Base-by-base conservation (phyloP, 352 stramenopile species). In the Paralagenidium karlingii region DNA sequence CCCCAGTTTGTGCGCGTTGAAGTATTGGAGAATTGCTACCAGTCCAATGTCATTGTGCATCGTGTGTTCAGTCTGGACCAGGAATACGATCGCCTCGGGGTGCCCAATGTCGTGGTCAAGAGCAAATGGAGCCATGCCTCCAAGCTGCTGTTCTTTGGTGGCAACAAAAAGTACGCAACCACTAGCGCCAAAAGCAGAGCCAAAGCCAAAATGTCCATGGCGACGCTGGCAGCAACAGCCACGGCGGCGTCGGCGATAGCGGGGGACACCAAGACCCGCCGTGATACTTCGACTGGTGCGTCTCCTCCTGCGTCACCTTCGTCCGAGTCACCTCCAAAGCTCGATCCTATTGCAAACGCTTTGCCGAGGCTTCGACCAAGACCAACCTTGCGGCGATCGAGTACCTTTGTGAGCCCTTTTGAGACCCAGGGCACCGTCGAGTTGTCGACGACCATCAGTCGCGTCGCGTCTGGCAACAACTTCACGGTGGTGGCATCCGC, bases 1-100 rank as follows among this genome's bases (percentile, higher is more conserved):
- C 68, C 69, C 8, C 74, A 87, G 57, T 51, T 82, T 40, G 67
- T 84, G 38, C 56, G 69, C 3, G 63, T 84, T 16, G 67, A 80
- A 29, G 56, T 61, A 11, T 34, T 68, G 30, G 64, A 84, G 45
- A 58, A 62, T 22, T 55, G 47, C 38, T 24, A 48, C 36, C 55
- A 60, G 19, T 69, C 55, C 47, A 76, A 50, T 34, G 50, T 68
- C 34, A 68, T 84, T 55, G 40, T 65, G 15, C 69, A 84, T 30
- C 63, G 66, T 10, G 43, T 78, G 22, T 84, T 68, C 53, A 82
- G 67, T 12, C 60, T 84, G 30, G 69, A 84, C 54, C 56, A 50
- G 22, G 75, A 63, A 34, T 84, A 69, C 45, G 67, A 84, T 47
- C 54, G 55, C 38, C 67, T 63, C 31, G 42, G 47, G 33, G 58